A percentile compares a stretch with the other conserved stretches of the same genome.
These are phyloP conservation scores for Cyclostephanos invisitatus DNA, from an alignment of 108 stramenopile genomes.

Conservation along the genomic window DNA sequence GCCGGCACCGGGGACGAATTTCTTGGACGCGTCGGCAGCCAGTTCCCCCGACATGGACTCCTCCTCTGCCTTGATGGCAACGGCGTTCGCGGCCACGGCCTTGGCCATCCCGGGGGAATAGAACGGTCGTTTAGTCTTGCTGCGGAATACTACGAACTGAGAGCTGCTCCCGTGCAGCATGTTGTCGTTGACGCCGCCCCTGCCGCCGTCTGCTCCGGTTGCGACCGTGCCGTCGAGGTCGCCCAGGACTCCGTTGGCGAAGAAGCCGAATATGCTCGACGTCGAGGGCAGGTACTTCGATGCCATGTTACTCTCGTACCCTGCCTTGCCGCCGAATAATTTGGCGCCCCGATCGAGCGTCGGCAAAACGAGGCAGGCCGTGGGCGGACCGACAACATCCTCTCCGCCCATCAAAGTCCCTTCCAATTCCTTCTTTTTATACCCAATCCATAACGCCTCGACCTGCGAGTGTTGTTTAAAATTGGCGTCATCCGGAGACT, in stretches of 20 bases:
- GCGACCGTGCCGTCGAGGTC: slow-evolving; percentile 48
- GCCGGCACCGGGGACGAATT: slow-evolving; percentile 2
- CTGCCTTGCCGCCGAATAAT: slow-evolving; percentile 75
- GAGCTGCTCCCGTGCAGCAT: slow-evolving; percentile 74
- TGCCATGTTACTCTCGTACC: slow-evolving; percentile 67
- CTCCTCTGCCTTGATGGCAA: slow-evolving; percentile 39
- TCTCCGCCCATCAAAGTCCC: slow-evolving; percentile 35
- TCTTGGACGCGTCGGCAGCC: slow-evolving; percentile 39
- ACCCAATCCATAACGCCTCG: slow-evolving; percentile 84
- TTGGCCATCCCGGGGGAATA: slow-evolving; percentile 52
- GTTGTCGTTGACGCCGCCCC: slow-evolving; percentile 23
- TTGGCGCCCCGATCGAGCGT: slow-evolving; percentile 82
- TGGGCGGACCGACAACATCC: slow-evolving; percentile 40
- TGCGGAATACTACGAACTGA: slow-evolving; percentile 69
- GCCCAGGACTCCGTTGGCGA: slow-evolving; percentile 79
- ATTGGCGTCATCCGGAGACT: neutral
- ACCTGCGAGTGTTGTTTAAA: slow-evolving; percentile 17
- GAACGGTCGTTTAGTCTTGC: slow-evolving; percentile 70
- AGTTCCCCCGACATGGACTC: slow-evolving; percentile 33
- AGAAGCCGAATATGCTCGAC: slow-evolving; percentile 73
- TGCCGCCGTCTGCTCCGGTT: slow-evolving; percentile 5
- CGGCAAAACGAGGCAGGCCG: slow-evolving; percentile 75
- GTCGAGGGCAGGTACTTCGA: slow-evolving; percentile 58
- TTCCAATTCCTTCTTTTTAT: slow-evolving; percentile 67
- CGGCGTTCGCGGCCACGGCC: slow-evolving; percentile 36